These are phyloP conservation scores for Kwoniella sp. DNA, from an alignment of 768 basidiomycete species.

Conservation along the genomic window DNA sequence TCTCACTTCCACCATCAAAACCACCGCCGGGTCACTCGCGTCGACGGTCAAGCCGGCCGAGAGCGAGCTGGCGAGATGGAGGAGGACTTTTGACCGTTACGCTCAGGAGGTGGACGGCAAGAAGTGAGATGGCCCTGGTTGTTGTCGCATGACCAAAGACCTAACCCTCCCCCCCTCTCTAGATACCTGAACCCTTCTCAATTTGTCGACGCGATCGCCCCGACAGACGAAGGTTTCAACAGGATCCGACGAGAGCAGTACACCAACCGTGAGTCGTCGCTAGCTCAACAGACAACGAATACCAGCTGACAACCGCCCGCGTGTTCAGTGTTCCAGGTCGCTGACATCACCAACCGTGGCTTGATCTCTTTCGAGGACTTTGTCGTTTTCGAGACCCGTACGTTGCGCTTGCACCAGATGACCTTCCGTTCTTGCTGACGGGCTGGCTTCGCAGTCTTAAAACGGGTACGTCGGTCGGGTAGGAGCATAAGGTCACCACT, in stretches of 20 bases:
- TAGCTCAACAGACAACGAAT: not conserved
- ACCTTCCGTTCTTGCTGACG: not conserved
- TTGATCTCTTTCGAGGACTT: constrained; percentile 78
- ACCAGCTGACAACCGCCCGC: not conserved
- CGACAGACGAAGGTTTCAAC: constrained; percentile 67
- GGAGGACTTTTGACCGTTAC: constrained; percentile 76
- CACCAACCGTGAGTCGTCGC: constrained; percentile 72
- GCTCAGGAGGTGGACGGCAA: constrained; percentile 71
- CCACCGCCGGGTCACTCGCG: constrained; percentile 22
- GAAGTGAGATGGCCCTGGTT: constrained; percentile 57
- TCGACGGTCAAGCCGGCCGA: constrained; percentile 53
- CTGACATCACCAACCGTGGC: constrained; percentile 43
- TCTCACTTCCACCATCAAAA: constrained; percentile 23
- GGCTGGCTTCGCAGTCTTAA: constrained; percentile 23
- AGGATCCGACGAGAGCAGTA: constrained; percentile 86
- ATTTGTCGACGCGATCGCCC: constrained; percentile 94
- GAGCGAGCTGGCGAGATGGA: constrained; percentile 82
- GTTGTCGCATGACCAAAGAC: not conserved
- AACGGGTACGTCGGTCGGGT: constrained; percentile 22
- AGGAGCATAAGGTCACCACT: not conserved
- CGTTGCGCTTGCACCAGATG: not conserved
- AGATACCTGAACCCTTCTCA: constrained; percentile 82
- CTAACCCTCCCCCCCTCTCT: too few species aligned
- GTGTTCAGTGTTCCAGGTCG: constrained; percentile 48
- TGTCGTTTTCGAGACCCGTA: constrained; percentile 79